Evolutionary conservation across 495 filamentous ascomycete genomes (phyloP).

Genomic region (Tuber borchii): DNA sequence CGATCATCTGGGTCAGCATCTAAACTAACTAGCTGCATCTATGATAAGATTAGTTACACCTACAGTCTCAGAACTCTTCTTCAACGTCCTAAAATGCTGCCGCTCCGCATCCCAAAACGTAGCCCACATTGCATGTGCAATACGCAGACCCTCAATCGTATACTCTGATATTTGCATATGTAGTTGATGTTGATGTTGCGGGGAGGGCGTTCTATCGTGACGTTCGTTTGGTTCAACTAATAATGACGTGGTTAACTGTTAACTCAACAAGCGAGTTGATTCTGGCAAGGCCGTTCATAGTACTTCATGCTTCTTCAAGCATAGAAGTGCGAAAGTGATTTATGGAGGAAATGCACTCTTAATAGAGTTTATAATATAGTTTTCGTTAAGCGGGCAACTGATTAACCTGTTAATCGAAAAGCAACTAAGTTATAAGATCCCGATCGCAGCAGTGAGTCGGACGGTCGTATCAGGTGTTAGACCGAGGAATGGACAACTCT

Average conservation of each 20-base stretch:
- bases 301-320: no score
- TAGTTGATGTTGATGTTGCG: neutral
- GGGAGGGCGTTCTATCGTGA: neutral
- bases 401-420: neutral
- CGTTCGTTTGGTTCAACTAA: neutral
- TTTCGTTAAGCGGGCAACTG: neutral
- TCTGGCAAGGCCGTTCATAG: neutral
- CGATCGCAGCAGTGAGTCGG: neutral
- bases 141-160: slow-evolving; percentile 13
- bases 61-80: slow-evolving; percentile 30
- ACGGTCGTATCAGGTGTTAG: neutral
- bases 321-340: neutral
- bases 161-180: neutral
- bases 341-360: neutral
- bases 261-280: neutral
- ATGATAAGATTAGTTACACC: neutral
- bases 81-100: slow-evolving; percentile 26
- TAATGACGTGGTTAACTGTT: neutral
- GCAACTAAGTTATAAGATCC: neutral
- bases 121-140: slow-evolving; percentile 22
- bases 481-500: neutral
- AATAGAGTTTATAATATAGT: neutral
- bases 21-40: neutral
- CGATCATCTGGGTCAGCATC: neutral
- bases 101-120: slow-evolving; percentile 27